Base-by-base conservation (phyloP, 768 basidiomycete species). In the Rhodocollybia butyracea region DNA sequence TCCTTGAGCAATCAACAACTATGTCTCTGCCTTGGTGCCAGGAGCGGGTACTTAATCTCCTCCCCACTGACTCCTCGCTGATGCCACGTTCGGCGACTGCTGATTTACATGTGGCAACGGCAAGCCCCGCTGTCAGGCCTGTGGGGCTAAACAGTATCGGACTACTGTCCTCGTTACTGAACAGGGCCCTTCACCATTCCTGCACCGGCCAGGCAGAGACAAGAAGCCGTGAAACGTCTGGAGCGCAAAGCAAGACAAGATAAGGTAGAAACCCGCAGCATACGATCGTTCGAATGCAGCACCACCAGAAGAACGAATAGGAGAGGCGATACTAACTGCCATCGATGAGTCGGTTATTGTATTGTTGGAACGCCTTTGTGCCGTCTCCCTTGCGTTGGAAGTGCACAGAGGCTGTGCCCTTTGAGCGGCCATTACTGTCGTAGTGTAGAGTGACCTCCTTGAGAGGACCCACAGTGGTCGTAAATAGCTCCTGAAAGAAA, bases 261-360 rank as follows among this genome's bases (percentile, higher is more conserved):
- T 54, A 26, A 45, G 19, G 53, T 39, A 46, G 47, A 51, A 24
- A 43, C 22, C 26, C 15, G 58, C 51, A 36, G 26, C 54, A 56
- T 56, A 34, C 46, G 55, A 51, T 57, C 13, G 29, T 46, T 54
- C 57, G 45, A 54, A 55, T 46, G 59, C 55, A 52, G 58, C 43
- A 57, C 59, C 51, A 68, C 63, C 70, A 71, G 55, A 65, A 69
- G 71, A 68, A 66, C 62, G 29, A 24, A 57, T 68, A 72, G 69
- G 71, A 73, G 74, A 78, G 79, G 76, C 77, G 84, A 81, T 90
- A 98, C 97, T 94, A 90, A 99, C 97, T 97, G 79, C 94, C 94
- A 88, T 99, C 97, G 85, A 99, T 95, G 76, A 98, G 89, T 70
- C 97, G 89, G 77, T 91, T 92, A 83, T 99, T 93, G 80, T 98